These are phyloP conservation scores for Platismatia glauca DNA, from an alignment of 495 filamentous ascomycete genomes.

Conservation along the genomic window DNA sequence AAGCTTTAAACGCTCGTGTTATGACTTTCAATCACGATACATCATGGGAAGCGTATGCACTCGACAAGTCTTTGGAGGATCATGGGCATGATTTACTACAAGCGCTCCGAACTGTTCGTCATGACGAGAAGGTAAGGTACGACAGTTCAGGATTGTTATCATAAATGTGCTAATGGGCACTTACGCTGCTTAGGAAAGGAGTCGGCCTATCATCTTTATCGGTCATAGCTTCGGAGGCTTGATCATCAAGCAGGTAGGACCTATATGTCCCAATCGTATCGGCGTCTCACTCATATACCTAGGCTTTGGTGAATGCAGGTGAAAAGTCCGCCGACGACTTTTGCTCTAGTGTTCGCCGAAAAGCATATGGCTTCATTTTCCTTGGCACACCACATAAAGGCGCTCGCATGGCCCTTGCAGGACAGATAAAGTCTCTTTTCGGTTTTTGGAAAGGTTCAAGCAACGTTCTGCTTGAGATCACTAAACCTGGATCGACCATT, in stretches of 20 bases:
- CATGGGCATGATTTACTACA: conserved; percentile 1
- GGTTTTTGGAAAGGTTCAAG: not conserved
- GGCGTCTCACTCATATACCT: not conserved
- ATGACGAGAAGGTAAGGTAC: not conserved
- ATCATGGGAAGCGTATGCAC: conserved; percentile 14
- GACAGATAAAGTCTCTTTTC: not conserved
- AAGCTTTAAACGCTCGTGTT: conserved; percentile 12
- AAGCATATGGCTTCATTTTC: conserved; percentile 25
- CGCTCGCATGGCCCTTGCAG: not conserved
- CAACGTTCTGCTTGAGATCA: not conserved
- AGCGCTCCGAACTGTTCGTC: conserved; percentile 1
- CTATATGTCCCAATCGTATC: conserved; percentile 5
- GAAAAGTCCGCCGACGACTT: not conserved
- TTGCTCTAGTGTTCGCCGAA: not conserved
- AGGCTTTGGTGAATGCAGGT: not conserved
- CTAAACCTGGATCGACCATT: not conserved
- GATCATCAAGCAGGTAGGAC: conserved; percentile 26
- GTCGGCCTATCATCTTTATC: conserved; percentile 26
- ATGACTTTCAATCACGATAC: conserved; percentile 21
- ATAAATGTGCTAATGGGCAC: conserved; percentile 2
- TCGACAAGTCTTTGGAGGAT: conserved; percentile 8
- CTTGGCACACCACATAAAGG: conserved; percentile 27
- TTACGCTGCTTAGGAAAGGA: conserved; percentile 10
- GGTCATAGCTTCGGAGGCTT: conserved; percentile 28
- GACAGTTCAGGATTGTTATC: not conserved